These are phyloP conservation scores for Pholiota molesta DNA, from an alignment of 768 basidiomycete genomes.

Conservation along the genomic window DNA sequence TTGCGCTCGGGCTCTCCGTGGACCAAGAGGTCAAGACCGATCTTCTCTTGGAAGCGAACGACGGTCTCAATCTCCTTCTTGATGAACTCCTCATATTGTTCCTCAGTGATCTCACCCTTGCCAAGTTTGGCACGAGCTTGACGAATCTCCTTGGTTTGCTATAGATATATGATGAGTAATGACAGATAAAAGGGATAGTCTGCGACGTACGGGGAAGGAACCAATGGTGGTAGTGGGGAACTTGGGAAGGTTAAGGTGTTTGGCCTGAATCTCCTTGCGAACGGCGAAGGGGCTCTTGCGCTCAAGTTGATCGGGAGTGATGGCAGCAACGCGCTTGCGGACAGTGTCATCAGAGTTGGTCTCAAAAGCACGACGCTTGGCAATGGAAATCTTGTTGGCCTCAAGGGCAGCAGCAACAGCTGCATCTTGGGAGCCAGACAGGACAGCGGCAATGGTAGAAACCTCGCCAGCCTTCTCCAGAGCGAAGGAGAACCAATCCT, in stretches of 20 bases:
- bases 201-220: conserved; percentile 84
- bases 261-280: conserved; percentile 87
- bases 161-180: conserved; percentile 17
- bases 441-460: conserved; percentile 78
- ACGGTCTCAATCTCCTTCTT: conserved; percentile 95
- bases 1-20: conserved; percentile 99
- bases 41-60: conserved; percentile 95
- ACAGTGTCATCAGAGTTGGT: conserved; percentile 90
- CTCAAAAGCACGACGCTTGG: conserved; percentile 95
- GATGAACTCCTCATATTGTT: conserved; percentile 96
- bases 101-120: conserved; percentile 86
- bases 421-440: conserved; percentile 84
- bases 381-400: conserved; percentile 88
- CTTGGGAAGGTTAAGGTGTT: conserved; percentile 87
- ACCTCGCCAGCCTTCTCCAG: conserved; percentile 95
- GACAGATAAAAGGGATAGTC: not conserved
- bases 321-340: conserved; percentile 91
- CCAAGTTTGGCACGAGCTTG: conserved; percentile 92
- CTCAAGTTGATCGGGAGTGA: conserved; percentile 83
- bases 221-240: conserved; percentile 99
- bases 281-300: conserved; percentile 88
- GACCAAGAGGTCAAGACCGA: conserved; percentile 95
- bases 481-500: conserved; percentile 99
- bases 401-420: conserved; percentile 75
- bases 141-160: conserved; percentile 99